Percentiles rank a stretch among this genome's conserved stretches.
These are phyloP conservation scores for Calonectria fujianensis DNA, from an alignment of 2,329 filamentous ascomycete species.

Conservation along the genomic window DNA sequence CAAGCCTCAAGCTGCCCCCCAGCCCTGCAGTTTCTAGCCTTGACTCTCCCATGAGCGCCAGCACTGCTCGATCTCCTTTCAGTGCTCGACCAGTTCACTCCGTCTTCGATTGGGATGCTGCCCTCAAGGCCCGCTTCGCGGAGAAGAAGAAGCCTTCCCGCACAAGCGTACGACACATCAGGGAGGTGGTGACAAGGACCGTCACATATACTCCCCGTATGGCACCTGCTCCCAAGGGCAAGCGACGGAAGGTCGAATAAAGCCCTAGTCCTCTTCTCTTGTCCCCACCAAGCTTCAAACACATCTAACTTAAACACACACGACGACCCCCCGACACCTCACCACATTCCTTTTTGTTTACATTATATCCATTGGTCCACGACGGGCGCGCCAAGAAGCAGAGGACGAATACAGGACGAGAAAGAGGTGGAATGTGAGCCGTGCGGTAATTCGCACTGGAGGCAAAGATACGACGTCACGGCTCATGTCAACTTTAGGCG, in stretches of 20 bases:
- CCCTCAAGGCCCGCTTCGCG: conserved; percentile 79
- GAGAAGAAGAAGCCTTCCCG: conserved; percentile 76
- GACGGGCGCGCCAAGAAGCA: conserved; percentile 46
- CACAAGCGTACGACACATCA: conserved; percentile 81
- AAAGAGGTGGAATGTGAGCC: conserved; percentile 36
- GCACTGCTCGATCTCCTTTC: conserved; percentile 81
- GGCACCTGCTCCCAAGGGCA: conserved; percentile 92
- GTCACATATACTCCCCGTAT: conserved; percentile 93
- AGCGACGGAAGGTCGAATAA: conserved; percentile 84
- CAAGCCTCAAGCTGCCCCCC: conserved; percentile 84
- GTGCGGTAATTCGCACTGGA: conserved; percentile 42
- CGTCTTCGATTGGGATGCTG: conserved; percentile 86
- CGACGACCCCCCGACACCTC: conserved; percentile 50
- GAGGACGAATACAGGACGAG: conserved; percentile 41
- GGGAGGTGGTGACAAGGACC: conserved; percentile 94
- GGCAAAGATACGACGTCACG: conserved; percentile 36
- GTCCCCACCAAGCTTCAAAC: conserved; percentile 36
- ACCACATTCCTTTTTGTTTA: conserved; percentile 56
- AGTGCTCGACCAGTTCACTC: conserved; percentile 79
- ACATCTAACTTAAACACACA: conserved; percentile 31
- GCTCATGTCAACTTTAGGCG: conserved; percentile 33
- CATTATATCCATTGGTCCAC: conserved; percentile 43
- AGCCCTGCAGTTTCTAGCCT: conserved; percentile 81
- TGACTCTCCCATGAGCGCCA: conserved; percentile 81
- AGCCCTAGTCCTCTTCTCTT: conserved; percentile 19